Conservation (phyloP, 78 protist genomes). For the Cavenderia fasciculata region DNA sequence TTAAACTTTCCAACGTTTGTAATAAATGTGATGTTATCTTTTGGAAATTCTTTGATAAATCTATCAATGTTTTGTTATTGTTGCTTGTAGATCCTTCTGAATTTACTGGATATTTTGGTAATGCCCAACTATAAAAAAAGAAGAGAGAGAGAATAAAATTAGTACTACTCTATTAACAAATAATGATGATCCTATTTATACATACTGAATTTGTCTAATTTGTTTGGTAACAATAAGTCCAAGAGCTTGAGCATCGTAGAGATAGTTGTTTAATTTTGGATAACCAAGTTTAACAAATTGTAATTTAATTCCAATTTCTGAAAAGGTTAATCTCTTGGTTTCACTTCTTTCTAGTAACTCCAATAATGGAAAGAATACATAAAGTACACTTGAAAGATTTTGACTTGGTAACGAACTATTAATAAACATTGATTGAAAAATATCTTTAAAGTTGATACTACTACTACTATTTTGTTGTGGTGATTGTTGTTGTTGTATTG, state of each 20-base stretch:
- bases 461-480: not conserved
- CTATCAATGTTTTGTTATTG: not conserved
- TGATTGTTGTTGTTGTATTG: constrained; percentile 3
- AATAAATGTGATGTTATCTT: constrained; percentile 47
- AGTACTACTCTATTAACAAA: no score
- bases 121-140: constrained; percentile 39
- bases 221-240: constrained; percentile 60
- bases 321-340: constrained; percentile 27
- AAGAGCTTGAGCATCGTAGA: constrained; percentile 59
- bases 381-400: not conserved
- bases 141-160: no score
- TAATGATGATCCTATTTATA: no score
- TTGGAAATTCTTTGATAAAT: constrained; percentile 19
- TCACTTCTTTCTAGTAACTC: constrained; percentile 57
- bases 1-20: constrained; percentile 50
- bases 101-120: constrained; percentile 31
- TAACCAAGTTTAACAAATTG: constrained; percentile 46
- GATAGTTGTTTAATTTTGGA: constrained; percentile 43
- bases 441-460: not conserved
- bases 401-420: not conserved
- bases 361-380: constrained; percentile 32
- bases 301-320: constrained; percentile 65
- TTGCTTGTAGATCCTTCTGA: no score
- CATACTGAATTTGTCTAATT: constrained; percentile 66
- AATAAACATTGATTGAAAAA: not conserved